Evolutionary conservation across 2,329 filamentous ascomycete genomes (phyloP), one percentile per base, ranked within the genome.

Genomic region (Ceratocystis eucalypticola): DNA sequence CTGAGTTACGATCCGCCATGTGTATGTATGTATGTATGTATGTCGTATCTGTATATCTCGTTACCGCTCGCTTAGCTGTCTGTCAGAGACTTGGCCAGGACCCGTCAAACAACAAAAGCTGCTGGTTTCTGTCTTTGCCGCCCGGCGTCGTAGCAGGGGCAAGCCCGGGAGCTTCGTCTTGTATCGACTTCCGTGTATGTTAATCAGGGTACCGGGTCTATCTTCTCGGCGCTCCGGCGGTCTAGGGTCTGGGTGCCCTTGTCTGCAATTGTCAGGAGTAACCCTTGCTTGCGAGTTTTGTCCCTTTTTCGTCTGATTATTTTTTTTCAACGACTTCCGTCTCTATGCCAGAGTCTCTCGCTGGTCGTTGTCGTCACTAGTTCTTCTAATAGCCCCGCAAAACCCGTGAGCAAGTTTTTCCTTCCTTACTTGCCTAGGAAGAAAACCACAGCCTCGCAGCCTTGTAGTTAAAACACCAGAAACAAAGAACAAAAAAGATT

Each of bases 21-120:
- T 37, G 62, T 33, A 12, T 66, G 65, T 15, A 22, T 5, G 30
- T n/a, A 20, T n/a, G 62, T 65, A 20, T n/a, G 46, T 30, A 55
- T 37, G 22, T 20, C 37, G 10, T 20, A 6, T 61, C 22, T 61
- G 15, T 30, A 50, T 41, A 45, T 45, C 30, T 55, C 20, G 33
- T 15, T 3, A 41, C 37, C 37, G 37, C 37, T 41, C 8, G 37
- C 37, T 10, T 12, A 41, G 37, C 12, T 10, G 37, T 41, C 12
- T 41, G 37, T 41, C 1, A 15, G 12, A 41, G 37, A 41, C 37
- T 15, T 41, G 37, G 37, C 37, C 37, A 41, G 4, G 37, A 12
- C 37, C 37, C 37, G 37, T 41, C 10, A 41, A 15, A 15, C 10
- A 12, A 41, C 4, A 15, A 41, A 41, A 15, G 3, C 37, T 2